Evolutionary conservation across 768 basidiomycete genomes (phyloP), one percentile per base, ranked within the genome.

Genomic region (Hydnum rufescens): DNA sequence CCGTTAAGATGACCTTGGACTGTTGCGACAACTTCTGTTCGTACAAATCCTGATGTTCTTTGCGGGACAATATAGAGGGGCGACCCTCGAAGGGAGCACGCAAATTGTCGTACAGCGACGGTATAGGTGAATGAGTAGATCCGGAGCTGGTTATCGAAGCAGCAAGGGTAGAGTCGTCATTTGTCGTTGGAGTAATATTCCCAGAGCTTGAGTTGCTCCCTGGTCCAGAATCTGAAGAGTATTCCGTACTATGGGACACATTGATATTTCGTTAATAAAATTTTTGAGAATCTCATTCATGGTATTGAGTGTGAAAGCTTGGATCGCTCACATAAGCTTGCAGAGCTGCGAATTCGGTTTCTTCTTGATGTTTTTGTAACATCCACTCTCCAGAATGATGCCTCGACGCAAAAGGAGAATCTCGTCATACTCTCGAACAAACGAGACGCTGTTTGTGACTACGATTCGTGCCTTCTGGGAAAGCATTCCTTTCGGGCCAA

Each of bases 361-460:
- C 36, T 65, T 66, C 62, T 80, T 68, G 5, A 84, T 68, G 19
- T 71, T 66, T 8, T 68, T 63, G 60, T 81, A 89, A 0, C 80
- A 67, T 2, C 82, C 85, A 22, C 63, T 67, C 66, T 93, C 89
- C 5, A 86, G 65, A 51, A 92, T 77, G 60, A 89, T 78, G 13
- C 89, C 89, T 23, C 78, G 76, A 19, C 85, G 79, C 34, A 95
- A 65, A 64, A 78, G 87, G 48, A 73, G 63, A 16, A 92, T 67
- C 44, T 78, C 71, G 60, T 90, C 82, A 51, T 86, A 84, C 52
- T 84, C 70, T 46, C 73, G 72, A 32, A 90, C 69, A 60, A 84
- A 90, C n/a, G 86, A 74, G 51, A 92, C 76, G 53, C 78, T 79
- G 63, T 93, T 90, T 39, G 88, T 93, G 49, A 89, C 84, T 3